Conservation (phyloP, 805 yeast genomes). For the Candida dendrica region DNA sequence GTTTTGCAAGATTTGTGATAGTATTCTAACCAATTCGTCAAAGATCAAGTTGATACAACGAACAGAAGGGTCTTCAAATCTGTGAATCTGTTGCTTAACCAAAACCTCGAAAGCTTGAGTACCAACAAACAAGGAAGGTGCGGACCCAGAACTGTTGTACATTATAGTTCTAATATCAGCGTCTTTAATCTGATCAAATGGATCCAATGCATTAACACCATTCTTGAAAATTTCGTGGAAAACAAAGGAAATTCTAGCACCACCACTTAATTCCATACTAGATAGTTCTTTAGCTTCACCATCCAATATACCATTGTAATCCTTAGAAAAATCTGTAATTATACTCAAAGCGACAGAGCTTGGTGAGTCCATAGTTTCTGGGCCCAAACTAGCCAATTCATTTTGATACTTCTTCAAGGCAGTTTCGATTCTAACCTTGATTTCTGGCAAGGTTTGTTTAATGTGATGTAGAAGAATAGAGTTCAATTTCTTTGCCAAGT, state of each 20-base stretch:
- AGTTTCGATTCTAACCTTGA: conserved; percentile 80
- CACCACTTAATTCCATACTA: conserved; percentile 89
- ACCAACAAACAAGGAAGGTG: conserved; percentile 94
- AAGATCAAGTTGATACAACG: conserved; percentile 86
- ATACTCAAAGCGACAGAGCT: conserved; percentile 83
- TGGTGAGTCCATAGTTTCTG: conserved; percentile 84
- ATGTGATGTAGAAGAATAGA: conserved; percentile 86
- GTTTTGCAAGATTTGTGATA: conserved; percentile 75
- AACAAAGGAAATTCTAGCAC: conserved; percentile 94
- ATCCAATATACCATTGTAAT: conserved; percentile 81
- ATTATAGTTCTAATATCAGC: conserved; percentile 93
- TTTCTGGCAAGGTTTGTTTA: conserved; percentile 83
- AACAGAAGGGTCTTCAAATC: conserved; percentile 90
- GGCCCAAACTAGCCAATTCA: conserved; percentile 76
- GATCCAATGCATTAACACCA: conserved; percentile 88
- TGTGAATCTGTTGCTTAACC: conserved; percentile 85
- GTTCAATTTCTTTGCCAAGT: conserved; percentile 85
- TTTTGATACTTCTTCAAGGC: conserved; percentile 78
- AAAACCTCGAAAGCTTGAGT: conserved; percentile 95
- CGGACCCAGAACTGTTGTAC: conserved; percentile 94
- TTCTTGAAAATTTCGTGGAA: conserved; percentile 94
- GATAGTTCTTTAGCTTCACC: conserved; percentile 91
- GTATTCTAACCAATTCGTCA: conserved; percentile 89
- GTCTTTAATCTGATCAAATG: conserved; percentile 93
- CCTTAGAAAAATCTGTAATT: conserved; percentile 89